A percentile compares a stretch with the other conserved stretches of the same genome.
phyloP scores from a whole-genome alignment of 2,329 filamentous ascomycete genomes.

The Aspergillus candidus region DNA sequence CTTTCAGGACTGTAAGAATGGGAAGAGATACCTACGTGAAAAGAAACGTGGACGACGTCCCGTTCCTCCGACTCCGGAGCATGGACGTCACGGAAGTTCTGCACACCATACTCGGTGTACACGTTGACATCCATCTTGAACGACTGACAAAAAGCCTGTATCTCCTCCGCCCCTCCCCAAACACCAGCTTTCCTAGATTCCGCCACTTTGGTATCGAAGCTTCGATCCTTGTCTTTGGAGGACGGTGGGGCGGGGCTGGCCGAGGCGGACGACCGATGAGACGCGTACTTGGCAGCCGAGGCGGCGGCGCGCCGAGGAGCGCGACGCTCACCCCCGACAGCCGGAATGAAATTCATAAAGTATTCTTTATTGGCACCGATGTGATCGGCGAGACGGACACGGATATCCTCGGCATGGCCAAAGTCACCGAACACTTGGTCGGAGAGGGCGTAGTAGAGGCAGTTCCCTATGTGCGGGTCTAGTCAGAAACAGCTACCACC shows the following conservation, averaged over 20 bases:
- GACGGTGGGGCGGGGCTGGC: constrained; percentile 40
- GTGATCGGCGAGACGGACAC: constrained; percentile 53
- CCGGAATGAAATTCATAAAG: constrained; percentile 58
- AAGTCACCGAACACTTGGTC: constrained; percentile 61
- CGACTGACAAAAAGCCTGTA: constrained; percentile 59
- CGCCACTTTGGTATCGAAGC: constrained; percentile 53
- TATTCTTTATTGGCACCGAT: constrained; percentile 56
- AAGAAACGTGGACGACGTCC: constrained; percentile 53
- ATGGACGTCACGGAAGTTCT: constrained; percentile 42
- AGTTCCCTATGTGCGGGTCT: constrained; percentile 51
- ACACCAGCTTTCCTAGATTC: constrained; percentile 56
- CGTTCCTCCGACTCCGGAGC: constrained; percentile 31
- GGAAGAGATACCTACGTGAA: constrained; percentile 47
- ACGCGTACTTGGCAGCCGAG: constrained; percentile 43
- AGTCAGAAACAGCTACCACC: constrained; percentile 16
- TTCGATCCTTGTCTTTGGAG: constrained; percentile 50
- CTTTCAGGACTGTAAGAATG: background rate
- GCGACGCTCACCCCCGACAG: constrained; percentile 52
- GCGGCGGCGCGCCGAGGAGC: constrained; percentile 49
- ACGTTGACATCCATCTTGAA: constrained; percentile 59
- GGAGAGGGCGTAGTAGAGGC: constrained; percentile 62
- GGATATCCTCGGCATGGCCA: constrained; percentile 53
- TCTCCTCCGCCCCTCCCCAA: constrained; percentile 63
- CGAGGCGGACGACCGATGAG: constrained; percentile 41
- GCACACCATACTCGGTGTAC: constrained; percentile 42